Evolutionary conservation across 345 rosid genomes (phyloP), one percentile per base, ranked within the genome.

Genomic region (Hibiscus trionum): DNA sequence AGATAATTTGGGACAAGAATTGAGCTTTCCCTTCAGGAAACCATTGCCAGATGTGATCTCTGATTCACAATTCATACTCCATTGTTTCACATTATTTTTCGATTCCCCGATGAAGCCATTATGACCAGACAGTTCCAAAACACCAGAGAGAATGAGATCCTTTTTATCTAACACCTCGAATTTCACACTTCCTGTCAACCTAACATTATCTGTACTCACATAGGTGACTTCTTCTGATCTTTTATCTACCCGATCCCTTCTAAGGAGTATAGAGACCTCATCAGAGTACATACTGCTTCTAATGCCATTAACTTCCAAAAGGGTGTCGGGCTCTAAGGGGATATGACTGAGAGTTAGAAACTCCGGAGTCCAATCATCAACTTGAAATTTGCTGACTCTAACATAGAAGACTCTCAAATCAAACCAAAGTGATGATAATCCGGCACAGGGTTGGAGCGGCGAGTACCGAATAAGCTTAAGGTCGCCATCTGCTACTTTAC

Each of bases 381-480:
- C 93, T 79, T 73, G 83, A 75, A 87, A 84, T 70, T 90, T 90
- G 77, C 91, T 87, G 69, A 95, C 77, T 79, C 97, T 86, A 21
- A 90, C 91, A 76, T 92, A 92, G 75, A 95, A 92, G 73, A 95
- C 97, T 79, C 93, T 92, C 80, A 92, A 80, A 82, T 95, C 97
- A 35, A 94, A 83, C 87, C 93, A 84, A 3, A 88, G 71, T 3
- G 77, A 80, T 5, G 86, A 70, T 42, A 82, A 74, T 73, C 80
- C 86, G 71, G 77, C 57, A 69, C 19, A 72, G 57, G 85, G 88
- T 67, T 85, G 83, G 76, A 83, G 83, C 44, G 87, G 87, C 14
- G 90, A 82, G 80, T 88, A 85, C 80, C 86, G 84, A 27, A 88
- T 74, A 68, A 88, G 84, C 80, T 88, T 91, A 71, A 78, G 90